Base-by-base conservation (phyloP, 2,329 filamentous ascomycete species). In the Ceratocystis cacaofunesta region DNA sequence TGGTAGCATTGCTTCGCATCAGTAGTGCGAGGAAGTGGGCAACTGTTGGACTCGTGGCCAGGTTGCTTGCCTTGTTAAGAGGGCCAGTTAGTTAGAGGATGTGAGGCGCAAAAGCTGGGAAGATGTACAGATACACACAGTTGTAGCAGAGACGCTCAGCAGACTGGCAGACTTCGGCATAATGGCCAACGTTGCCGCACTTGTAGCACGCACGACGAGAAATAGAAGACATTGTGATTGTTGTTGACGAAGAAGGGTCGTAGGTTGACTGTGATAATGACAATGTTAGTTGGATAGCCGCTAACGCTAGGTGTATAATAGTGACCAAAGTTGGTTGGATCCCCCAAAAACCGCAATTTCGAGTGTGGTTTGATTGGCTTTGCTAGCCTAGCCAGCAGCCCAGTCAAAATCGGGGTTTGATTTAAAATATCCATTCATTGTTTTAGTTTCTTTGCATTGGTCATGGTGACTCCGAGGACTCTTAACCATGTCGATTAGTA, bases 1-100 rank as follows among this genome's bases (percentile, higher is more conserved):
- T 97, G 94, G 77, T 99, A 99, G 85, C 94, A 99, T 82, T 99
- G 94, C 86, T 99, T 99, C 64, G 91, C 91, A 80, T 99, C 94
- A 70, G 94, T 96, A 68, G 92, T 96, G 77, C 94, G 88, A 73
- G 94, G 94, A 74, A 92, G 87, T 72, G 94, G 94, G 83, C 94
- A 99, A 76, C 88, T 89, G 80, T 95, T 97, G 70, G 92, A 97
- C 81, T 99, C 94, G 78, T 99, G 94, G 86, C 85, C 88, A 69
- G 89, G 89, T 79, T 92, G 88, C 81, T 92, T 92, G 85, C 85
- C 85, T 41, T 87, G 66, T 63, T 10, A 46, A 68, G 55, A 60
- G 65, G 68, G 69, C 73, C 67, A 72, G 71, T 70, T 66, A 41
- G 57, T 55, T 55, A 60, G 50, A 63, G 36, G 36, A 12, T 32